Percentiles rank a stretch among this genome's conserved stretches.
These are phyloP conservation scores for Leptodermis oblonga DNA, from an alignment of 257 asterid species.

Conservation along the genomic window DNA sequence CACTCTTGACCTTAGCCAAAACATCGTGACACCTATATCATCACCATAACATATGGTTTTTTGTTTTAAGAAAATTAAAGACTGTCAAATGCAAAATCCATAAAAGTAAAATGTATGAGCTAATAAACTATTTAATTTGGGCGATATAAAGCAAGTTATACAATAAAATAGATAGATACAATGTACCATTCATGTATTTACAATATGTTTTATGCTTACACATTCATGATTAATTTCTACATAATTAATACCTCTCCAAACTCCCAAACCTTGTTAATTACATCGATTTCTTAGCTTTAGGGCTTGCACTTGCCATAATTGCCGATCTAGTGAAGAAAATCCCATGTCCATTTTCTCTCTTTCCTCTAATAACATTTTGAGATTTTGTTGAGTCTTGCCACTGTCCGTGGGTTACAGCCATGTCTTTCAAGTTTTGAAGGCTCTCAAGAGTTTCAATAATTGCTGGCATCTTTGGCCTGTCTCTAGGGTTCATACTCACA, in stretches of 20 bases:
- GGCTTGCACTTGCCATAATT: conserved; percentile 46
- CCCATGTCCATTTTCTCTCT: conserved; percentile 48
- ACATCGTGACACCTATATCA: no score
- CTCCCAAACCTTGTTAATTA: neutral
- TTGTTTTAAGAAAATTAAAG: no score
- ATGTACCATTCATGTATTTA: conserved; percentile 7
- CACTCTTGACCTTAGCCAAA: no score
- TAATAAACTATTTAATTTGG: no score
- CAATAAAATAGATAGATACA: neutral
- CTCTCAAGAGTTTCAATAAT: conserved; percentile 74
- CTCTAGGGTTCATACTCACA: conserved; percentile 71
- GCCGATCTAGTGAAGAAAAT: conserved; percentile 39
- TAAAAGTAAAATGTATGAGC: no score
- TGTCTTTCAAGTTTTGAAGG: conserved; percentile 52
- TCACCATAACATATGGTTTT: no score
- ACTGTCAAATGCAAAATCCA: no score
- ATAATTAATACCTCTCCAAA: neutral
- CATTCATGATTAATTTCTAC: neutral
- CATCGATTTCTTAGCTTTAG: conserved; percentile 40
- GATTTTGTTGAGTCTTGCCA: conserved; percentile 49
- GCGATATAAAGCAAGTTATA: no score
- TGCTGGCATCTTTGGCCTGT: conserved; percentile 85
- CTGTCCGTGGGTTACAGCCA: conserved; percentile 68
- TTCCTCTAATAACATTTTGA: conserved; percentile 32
- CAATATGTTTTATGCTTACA: conserved; percentile 4